phyloP scores from a whole-genome alignment of 1,139 yeast species.

The Kurtzmaniella quercitrusa region DNA sequence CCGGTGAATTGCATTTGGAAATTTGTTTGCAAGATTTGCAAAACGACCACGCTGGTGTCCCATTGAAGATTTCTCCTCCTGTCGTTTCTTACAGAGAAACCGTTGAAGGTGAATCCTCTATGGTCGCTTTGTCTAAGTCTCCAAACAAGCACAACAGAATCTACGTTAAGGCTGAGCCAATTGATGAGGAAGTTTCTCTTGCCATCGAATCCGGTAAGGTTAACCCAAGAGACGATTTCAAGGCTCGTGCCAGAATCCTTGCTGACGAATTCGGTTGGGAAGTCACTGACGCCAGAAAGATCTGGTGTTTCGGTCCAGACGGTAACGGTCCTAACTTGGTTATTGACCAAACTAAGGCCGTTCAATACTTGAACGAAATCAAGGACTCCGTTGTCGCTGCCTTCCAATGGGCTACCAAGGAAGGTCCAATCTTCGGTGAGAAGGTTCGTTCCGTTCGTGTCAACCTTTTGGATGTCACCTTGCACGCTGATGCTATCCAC shows the following conservation, averaged over 20 bases:
- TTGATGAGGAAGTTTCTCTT: slow-evolving; percentile 85
- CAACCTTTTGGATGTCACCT: slow-evolving; percentile 98
- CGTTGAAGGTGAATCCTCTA: slow-evolving; percentile 88
- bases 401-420: slow-evolving; percentile 99
- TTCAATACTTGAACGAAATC: slow-evolving; percentile 97
- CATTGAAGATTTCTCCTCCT: slow-evolving; percentile 96
- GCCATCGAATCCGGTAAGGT: slow-evolving; percentile 94
- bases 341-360: slow-evolving; percentile 99
- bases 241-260: slow-evolving; percentile 97
- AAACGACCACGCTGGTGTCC: slow-evolving; percentile 99
- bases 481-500: slow-evolving; percentile 99
- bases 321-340: slow-evolving; percentile 98
- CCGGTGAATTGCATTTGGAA: slow-evolving; percentile 99
- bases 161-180: slow-evolving; percentile 95
- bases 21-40: slow-evolving; percentile 95
- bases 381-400: slow-evolving; percentile 99
- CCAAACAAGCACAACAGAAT: slow-evolving; percentile 99
- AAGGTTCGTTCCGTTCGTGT: slow-evolving; percentile 92
- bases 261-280: slow-evolving; percentile 99
- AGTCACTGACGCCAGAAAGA: slow-evolving; percentile 99
- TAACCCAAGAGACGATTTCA: slow-evolving; percentile 96
- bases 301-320: slow-evolving; percentile 99
- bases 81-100: slow-evolving; percentile 99
- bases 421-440: slow-evolving; percentile 99
- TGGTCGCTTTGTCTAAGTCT: slow-evolving; percentile 96